Base-by-base conservation (phyloP, 208 protist species). In the Leishmania mexicana region DNA sequence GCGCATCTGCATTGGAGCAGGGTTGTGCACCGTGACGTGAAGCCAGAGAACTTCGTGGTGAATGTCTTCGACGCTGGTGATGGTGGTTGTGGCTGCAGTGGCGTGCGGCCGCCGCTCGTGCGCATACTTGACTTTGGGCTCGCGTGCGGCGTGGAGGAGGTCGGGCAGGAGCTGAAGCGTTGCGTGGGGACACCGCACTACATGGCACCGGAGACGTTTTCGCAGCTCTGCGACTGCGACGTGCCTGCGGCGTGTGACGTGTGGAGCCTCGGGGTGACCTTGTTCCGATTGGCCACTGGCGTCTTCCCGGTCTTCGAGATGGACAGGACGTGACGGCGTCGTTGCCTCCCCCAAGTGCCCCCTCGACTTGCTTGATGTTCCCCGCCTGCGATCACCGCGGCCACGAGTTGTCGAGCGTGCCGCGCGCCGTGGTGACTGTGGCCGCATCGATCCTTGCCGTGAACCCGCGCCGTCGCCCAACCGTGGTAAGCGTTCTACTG, bases 11-110 rank as follows among this genome's bases (percentile, higher is more conserved):
- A 99, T 86, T 81, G 80, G 6, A 96, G 97, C 75, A 92, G 93
- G 74, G 99, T 99, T 78, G 92, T 99, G 78, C 98, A 99, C 85
- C 89, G 99, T 47, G 98, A 99, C 83, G 92, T 99, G 64, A 99
- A 99, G 87, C 99, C 99, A 7, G 98, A 99, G 81, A 99, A 99
- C 88, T 99, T 99, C 81, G 83, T 99, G 21, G 97, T 99, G 74
- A 99, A 99, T 11, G 54, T 92, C 19, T 93, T 87, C 3, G 86
- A 88, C 47, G 6, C 31, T 58, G 47, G 21, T 10, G 15, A 21
- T 76, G 73, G 7, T 76, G 73, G 7, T 40, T 17, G 51, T n/a
- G 49, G 6, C n/a, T 17, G 15, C 73, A 7, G 70, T 54, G 70
- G 24, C 57, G 53, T 65, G 38, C 64, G 24, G 64, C 70, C 81